Evolutionary conservation across 1,284 basidiomycete genomes (phyloP).

Genomic region (Serendipita sp.): DNA sequence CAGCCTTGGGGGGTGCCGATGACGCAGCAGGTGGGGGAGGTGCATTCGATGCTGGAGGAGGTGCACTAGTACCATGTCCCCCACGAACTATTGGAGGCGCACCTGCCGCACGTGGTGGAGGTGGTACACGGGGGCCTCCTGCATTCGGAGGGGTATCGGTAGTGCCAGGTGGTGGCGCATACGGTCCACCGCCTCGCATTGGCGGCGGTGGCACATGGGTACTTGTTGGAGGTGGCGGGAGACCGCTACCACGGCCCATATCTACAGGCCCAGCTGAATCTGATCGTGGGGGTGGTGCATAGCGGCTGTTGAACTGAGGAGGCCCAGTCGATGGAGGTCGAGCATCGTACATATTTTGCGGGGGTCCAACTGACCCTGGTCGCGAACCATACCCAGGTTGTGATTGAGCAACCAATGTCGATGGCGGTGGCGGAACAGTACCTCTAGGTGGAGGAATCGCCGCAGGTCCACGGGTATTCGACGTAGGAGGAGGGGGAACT

Average conservation of each 20-base stretch:
- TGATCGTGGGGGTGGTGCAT: slow-evolving; percentile 20
- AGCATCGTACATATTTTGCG: slow-evolving; percentile 4
- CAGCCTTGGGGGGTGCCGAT: slow-evolving; percentile 22
- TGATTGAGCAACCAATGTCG: slow-evolving; percentile 14
- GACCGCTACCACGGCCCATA: slow-evolving; percentile 15
- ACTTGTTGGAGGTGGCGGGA: slow-evolving; percentile 18
- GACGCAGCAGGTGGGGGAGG: slow-evolving; percentile 23
- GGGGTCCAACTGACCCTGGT: slow-evolving; percentile 11
- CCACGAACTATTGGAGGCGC: slow-evolving; percentile 21
- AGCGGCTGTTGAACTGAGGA: slow-evolving; percentile 16
- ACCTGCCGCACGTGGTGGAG: slow-evolving; percentile 17
- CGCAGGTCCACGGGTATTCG: slow-evolving; percentile 12
- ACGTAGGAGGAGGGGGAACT: slow-evolving; percentile 19
- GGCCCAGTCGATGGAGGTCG: slow-evolving; percentile 10
- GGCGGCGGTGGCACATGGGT: slow-evolving; percentile 23
- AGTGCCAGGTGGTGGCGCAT: slow-evolving; percentile 21
- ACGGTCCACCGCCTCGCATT: slow-evolving; percentile 23
- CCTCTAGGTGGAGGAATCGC: slow-evolving; percentile 22
- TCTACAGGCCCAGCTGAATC: slow-evolving; percentile 9
- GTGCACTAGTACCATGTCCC: background rate
- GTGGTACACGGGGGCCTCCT: slow-evolving; percentile 15
- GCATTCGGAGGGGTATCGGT: slow-evolving; percentile 15
- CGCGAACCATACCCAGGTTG: slow-evolving; percentile 17
- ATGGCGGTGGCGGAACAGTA: slow-evolving; percentile 17
- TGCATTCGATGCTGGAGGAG: slow-evolving; percentile 24